Base-by-base conservation (phyloP, 2,329 filamentous ascomycete genomes). In the Beauveria sp. region DNA sequence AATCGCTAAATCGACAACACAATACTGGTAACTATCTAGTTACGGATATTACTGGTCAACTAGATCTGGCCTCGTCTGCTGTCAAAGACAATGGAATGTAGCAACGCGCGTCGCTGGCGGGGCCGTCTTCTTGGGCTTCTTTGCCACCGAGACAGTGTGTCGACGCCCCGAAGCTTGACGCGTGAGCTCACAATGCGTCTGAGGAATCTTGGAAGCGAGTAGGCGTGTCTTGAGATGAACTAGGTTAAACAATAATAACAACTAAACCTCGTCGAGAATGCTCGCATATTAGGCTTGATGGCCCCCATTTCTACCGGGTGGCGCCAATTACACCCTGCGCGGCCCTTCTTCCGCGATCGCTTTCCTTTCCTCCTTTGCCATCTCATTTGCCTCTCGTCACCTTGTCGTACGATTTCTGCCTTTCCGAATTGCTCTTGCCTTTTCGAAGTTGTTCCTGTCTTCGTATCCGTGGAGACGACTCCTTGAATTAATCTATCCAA, bases 381-480 rank as follows among this genome's bases (percentile, higher is more conserved):
- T 44, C 26, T 40, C 14, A 26, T 30, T 48, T 30, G 37, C 47
- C 44, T 28, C 41, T 34, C 8, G 52, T 59, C 20, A 53, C n/a
- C 18, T 46, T 22, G 26, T 59, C 56, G 56, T 59, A 59, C 56
- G 56, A 59, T 46, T 34, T 7, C 18, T n/a, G 43, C 26, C 48
- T 37, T 37, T 37, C 3, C 34, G 12, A 37, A 16, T 37, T 37
- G 12, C 34, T 37, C 34, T 37, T 37, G 34, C 34, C 34, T 37
- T 37, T 6, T 26, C 16, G 14, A 44, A 8, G n/a, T 46, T 59
- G 48, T n/a, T n/a, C 18, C 43, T 6, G 18, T 26, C 30, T 22
- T 14, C 26, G 28, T 59, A 52, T 53, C n/a, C 56, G 56, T 59
- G 56, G 56, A 59, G 34, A 53, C 40, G n/a, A 22, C 40, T 59